Percentiles rank a stretch among this genome's conserved stretches.
Conservation (phyloP, 345 rosid species). For the Arabis alpina region DNA sequence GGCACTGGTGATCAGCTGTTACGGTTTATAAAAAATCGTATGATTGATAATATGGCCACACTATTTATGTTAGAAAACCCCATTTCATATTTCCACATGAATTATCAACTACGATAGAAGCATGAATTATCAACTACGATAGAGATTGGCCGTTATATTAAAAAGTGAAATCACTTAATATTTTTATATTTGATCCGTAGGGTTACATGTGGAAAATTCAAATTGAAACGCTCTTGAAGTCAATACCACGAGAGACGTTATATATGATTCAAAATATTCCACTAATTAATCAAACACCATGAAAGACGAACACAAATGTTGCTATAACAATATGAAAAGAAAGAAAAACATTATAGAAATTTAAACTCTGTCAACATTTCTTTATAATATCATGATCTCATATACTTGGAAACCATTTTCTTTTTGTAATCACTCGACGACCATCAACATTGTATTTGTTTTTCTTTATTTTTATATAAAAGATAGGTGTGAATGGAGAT, state of each 20-base stretch:
- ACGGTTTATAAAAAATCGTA: not conserved
- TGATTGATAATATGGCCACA: not conserved
- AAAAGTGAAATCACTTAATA: not conserved
- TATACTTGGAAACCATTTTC: not conserved
- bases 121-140: conserved; percentile 15
- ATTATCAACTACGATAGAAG: conserved; percentile 5
- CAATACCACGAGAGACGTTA: conserved; percentile 21
- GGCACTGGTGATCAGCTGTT: not conserved
- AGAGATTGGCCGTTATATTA: not conserved
- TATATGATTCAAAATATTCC: conserved; percentile 19
- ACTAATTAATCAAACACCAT: conserved; percentile 14
- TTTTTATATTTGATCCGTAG: not conserved
- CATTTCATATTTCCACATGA: conserved; percentile 20
- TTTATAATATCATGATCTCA: not conserved
- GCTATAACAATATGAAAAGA: not conserved
- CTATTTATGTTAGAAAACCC: not conserved
- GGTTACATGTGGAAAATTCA: conserved; percentile 26
- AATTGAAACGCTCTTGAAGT: conserved; percentile 1
- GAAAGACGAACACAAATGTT: conserved; percentile 17
- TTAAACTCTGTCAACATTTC: conserved; percentile 12
- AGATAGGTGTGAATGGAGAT: conserved; percentile 5
- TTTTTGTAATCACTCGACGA: too few species aligned
- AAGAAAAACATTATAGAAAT: not conserved
- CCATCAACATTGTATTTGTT: too few species aligned
- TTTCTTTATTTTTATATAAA: too few species aligned